A percentile compares a stretch with the other conserved stretches of the same genome.
phyloP scores from a whole-genome alignment of 139 green algal species.

The Trebouxia sp. region DNA sequence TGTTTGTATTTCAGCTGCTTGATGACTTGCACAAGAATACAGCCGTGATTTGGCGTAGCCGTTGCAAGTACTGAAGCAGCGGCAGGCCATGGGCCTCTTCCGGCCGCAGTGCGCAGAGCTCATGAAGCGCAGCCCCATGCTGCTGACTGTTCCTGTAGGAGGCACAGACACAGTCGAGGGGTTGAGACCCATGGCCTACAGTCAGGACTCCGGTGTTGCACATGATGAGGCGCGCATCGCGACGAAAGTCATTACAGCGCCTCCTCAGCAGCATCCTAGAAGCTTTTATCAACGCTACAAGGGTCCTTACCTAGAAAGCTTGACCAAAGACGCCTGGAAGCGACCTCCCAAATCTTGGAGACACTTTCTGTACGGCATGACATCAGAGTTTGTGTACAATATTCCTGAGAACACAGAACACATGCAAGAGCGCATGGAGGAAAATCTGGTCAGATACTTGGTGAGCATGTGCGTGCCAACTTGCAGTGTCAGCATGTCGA shows the following conservation, averaged over 20 bases:
- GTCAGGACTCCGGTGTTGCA: not conserved
- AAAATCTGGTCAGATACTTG: conserved; percentile 7
- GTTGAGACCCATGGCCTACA: not conserved
- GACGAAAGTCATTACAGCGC: not conserved
- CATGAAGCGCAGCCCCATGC: conserved; percentile 13
- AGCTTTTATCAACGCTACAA: conserved; percentile 12
- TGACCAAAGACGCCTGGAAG: not conserved
- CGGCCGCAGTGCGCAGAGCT: not conserved
- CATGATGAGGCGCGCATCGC: conserved; percentile 2
- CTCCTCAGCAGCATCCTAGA: not conserved
- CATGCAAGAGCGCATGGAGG: conserved; percentile 10
- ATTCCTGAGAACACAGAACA: not conserved
- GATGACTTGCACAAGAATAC: too few species aligned
- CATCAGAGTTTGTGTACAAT: conserved; percentile 8
- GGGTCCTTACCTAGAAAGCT: conserved; percentile 5
- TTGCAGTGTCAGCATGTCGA: too few species aligned
- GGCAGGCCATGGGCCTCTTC: not conserved
- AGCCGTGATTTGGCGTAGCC: too few species aligned
- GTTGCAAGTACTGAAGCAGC: too few species aligned
- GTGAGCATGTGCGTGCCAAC: not conserved
- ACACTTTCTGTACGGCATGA: not conserved
- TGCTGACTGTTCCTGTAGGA: conserved; percentile 5
- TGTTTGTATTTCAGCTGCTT: too few species aligned
- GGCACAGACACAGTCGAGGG: conserved; percentile 12
- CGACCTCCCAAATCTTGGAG: conserved; percentile 2